These are phyloP conservation scores for Catenaria anguillulae DNA, from an alignment of 371 early-diverging fungal genomes.

Conservation along the genomic window DNA sequence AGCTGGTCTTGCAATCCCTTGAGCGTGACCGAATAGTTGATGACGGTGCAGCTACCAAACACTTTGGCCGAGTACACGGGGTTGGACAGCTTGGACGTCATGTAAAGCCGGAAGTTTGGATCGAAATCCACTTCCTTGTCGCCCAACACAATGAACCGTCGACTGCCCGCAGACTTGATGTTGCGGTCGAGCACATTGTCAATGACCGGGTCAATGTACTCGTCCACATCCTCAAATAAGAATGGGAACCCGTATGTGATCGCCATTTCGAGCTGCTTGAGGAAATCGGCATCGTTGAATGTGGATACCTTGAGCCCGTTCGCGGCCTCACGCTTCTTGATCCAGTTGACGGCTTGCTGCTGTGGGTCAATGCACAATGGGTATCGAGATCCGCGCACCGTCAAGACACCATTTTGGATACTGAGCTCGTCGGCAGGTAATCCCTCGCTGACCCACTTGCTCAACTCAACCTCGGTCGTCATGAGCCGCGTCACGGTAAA, in stretches of 20 bases:
- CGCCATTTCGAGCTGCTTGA: slow-evolving; percentile 46
- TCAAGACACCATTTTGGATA: slow-evolving; percentile 42
- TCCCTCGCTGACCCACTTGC: slow-evolving; percentile 39
- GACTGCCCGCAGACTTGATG: slow-evolving; percentile 25
- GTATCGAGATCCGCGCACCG: slow-evolving; percentile 38
- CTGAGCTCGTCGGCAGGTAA: slow-evolving; percentile 43
- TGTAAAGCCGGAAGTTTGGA: slow-evolving; percentile 36
- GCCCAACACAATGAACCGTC: slow-evolving; percentile 37
- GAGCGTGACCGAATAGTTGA: slow-evolving; percentile 45
- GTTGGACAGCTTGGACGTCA: slow-evolving; percentile 35
- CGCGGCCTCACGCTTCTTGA: slow-evolving; percentile 31
- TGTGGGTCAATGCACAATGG: slow-evolving; percentile 49
- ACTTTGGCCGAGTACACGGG: slow-evolving; percentile 40
- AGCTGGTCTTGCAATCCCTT: slow-evolving; percentile 44
- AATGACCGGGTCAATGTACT: slow-evolving; percentile 46
- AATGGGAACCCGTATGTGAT: slow-evolving; percentile 46
- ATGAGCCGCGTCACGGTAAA: slow-evolving; percentile 33
- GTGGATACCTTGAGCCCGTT: slow-evolving; percentile 38
- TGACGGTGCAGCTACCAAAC: slow-evolving; percentile 41
- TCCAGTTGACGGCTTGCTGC: slow-evolving; percentile 42
- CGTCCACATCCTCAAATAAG: slow-evolving; percentile 48
- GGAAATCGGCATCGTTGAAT: slow-evolving; percentile 40
- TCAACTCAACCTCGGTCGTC: slow-evolving; percentile 39
- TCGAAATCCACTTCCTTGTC: slow-evolving; percentile 47
- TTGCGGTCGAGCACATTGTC: slow-evolving; percentile 45